Evolutionary conservation across 805 yeast genomes (phyloP), one percentile per base, ranked within the genome.

Genomic region (Metschnikowia kunwiensis): DNA sequence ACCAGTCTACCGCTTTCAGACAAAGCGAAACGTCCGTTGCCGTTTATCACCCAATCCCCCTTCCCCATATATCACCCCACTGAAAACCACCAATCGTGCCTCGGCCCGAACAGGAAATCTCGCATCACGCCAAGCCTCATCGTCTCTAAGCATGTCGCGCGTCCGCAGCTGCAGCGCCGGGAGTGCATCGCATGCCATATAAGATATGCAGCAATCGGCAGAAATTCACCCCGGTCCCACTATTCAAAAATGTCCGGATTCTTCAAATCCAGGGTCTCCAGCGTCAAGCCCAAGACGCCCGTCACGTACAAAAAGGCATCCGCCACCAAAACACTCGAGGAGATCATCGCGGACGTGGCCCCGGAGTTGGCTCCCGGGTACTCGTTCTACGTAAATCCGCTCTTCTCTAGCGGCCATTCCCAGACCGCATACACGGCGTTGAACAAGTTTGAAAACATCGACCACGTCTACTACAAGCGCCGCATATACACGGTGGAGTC

Each of bases 371-470:
- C 40, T 5, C 36, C 43, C 16, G 65, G 65, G 5, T 57, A 64
- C 36, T 57, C 58, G n/a, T 70, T 57, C 48, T 57, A 51, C 49
- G 58, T 74, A 32, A 67, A 70, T 42, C 80, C 80, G 3, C 54
- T 65, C 10, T 54, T 75, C 5, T 57, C 70, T 34, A 66, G 67
- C 28, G 80, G 80, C 17, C 70, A 70, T 29, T 45, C 69, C 15
- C 80, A 76, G 52, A 72, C 77, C 3, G 62, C 76, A 11, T 74
- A 71, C 46, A 57, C 74, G 2, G 70, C 73, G 1, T 47, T 70
- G 24, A 65, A 65, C 29, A 68, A 71, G 45, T 70, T 63, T 38
- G 68, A 69, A 6, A 44, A 58, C 20, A 48, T 51, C 12, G 74
- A 69, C 44, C 60, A 60, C 20, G 68, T 76, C 3, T 54, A 61